Evolutionary conservation across 257 asterid genomes (phyloP).

Genomic region (Solanum chilense): DNA sequence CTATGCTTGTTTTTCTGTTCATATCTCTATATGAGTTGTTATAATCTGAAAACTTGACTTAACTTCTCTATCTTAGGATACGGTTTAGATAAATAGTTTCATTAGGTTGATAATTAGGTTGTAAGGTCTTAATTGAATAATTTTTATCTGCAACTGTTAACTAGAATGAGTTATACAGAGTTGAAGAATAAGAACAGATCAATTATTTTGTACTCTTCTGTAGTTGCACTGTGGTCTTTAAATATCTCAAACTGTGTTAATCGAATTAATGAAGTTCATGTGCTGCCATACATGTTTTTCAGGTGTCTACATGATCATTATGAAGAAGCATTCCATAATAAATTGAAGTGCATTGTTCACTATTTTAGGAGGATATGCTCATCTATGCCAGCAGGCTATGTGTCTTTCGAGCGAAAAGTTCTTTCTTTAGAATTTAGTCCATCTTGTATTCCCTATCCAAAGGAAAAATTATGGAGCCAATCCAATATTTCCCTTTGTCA

Average conservation of each 20-base stretch:
- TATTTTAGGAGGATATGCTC: conserved; percentile 65
- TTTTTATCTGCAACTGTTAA: background rate
- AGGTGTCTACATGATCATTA: conserved; percentile 58
- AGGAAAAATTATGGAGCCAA: conserved; percentile 50
- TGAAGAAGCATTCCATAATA: conserved; percentile 40
- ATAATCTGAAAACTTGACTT: background rate
- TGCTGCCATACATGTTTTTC: conserved; percentile 1
- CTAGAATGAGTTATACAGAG: background rate
- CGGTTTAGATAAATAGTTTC: background rate
- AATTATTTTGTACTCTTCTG: background rate
- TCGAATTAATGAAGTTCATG: background rate
- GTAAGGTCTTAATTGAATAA: background rate
- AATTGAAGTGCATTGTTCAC: conserved; percentile 76
- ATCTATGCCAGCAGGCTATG: conserved; percentile 50
- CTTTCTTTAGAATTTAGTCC: conserved; percentile 31
- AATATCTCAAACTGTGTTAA: background rate
- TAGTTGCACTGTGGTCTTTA: background rate
- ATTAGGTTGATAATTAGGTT: background rate
- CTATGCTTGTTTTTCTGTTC: background rate
- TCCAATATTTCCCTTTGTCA: conserved; percentile 51
- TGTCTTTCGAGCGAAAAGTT: conserved; percentile 80
- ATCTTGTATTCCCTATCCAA: conserved; percentile 32
- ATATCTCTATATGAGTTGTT: background rate
- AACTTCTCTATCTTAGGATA: background rate
- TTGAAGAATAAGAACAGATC: background rate